Conservation (phyloP, 352 stramenopile species). For the Phytophthora uliginosa region DNA sequence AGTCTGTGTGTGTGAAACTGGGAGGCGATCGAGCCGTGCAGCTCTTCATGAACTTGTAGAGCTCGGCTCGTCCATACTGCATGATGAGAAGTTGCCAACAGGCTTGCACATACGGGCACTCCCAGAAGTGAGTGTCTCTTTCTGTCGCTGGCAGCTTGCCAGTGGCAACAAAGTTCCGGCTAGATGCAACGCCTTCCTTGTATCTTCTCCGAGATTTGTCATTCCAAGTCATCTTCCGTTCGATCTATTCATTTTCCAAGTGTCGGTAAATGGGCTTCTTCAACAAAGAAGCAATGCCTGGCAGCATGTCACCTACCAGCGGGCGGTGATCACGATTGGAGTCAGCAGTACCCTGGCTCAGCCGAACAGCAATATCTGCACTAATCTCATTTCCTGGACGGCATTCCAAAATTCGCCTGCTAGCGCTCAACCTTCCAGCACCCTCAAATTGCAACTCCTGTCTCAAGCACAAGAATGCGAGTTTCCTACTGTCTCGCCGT, state of each 20-base stretch:
- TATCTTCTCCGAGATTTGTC: slow-evolving; percentile 2
- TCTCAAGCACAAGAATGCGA: slow-evolving; percentile 19
- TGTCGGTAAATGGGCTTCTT: neutral
- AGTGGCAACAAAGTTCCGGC: neutral
- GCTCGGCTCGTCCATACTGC: no score
- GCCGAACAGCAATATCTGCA: neutral
- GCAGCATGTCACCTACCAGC: neutral
- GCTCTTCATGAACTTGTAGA: no score
- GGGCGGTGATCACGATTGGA: no score
- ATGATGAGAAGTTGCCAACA: no score
- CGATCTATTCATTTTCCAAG: neutral
- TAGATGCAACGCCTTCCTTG: neutral
- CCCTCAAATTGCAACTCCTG: neutral
- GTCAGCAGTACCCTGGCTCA: neutral
- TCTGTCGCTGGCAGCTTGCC: no score
- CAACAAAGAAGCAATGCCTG: neutral
- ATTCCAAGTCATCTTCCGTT: neutral
- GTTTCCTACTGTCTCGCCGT: slow-evolving; percentile 6
- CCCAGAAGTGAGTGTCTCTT: no score
- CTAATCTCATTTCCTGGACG: neutral
- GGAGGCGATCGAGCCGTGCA: no score
- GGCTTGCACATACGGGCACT: no score
- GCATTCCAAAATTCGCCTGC: neutral
- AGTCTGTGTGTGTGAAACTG: no score
- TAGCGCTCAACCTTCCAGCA: neutral